Evolutionary conservation across 768 basidiomycete genomes (phyloP), one percentile per base, ranked within the genome.

Genomic region (Roridomyces roridus): DNA sequence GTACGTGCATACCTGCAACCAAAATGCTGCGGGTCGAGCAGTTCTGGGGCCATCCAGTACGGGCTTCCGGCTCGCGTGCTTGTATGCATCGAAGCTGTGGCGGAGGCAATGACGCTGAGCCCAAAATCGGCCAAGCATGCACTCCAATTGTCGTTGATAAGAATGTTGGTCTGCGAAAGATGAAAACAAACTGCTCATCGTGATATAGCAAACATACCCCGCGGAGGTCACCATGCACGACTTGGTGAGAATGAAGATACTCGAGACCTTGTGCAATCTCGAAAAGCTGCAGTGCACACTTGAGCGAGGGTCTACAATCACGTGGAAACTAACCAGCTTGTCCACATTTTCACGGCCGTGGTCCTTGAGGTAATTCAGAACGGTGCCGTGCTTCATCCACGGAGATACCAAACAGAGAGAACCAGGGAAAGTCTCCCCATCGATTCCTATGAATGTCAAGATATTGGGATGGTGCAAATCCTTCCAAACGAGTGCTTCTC

Each of bases 21-120:
- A 57, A 73, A 71, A 12, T 59, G 52, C 29, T 68, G 68, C 0
- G 72, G 72, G 43, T 70, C 60, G 28, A 70, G 65, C 14, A 75
- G 61, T 57, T 74, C 73, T 1, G 74, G 74, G 0, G 74, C 72
- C 73, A 72, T 75, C 71, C 73, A 75, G 15, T 70, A 46, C 5
- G 67, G 54, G 20, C 66, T 65, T 18, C 73, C 72, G 10, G 65
- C 67, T 15, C 63, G 63, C 29, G 62, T 65, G 6, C 70, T 65
- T 2, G 67, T 64, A 26, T 68, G 60, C 28, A 65, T 65, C 15
- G 67, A 60, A 6, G 63, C 52, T 3, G 70, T 71, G 17, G 64
- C 70, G 34, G 72, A 69, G 20, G 66, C 59, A 41, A 73, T 68
- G 12, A 63, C 64, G 15, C 72, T 66, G 36, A 75, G 53, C 2